phyloP scores from a whole-genome alignment of 768 basidiomycete species.

The Cystoderma amianthinum region DNA sequence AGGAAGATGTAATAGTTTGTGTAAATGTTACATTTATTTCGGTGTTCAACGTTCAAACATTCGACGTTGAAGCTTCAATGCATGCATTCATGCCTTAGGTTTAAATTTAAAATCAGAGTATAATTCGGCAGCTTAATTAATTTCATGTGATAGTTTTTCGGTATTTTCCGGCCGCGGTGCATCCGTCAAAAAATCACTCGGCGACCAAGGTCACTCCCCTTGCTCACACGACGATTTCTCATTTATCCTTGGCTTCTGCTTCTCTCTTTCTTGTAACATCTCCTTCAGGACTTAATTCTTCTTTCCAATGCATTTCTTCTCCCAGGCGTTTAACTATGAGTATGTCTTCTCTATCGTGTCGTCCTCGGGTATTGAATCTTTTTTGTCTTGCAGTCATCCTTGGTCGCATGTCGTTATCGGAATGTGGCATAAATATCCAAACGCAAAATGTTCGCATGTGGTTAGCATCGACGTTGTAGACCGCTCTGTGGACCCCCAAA shows the following conservation, averaged over 20 bases:
- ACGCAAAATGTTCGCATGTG: slow-evolving; percentile 86
- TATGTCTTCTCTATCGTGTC: slow-evolving; percentile 30
- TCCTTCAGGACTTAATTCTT: slow-evolving; percentile 16
- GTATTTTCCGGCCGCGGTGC: not conserved
- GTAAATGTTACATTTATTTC: not conserved
- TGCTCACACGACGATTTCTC: slow-evolving; percentile 1
- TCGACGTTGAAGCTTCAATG: no score
- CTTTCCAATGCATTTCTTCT: slow-evolving; percentile 75
- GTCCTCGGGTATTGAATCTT: slow-evolving; percentile 4
- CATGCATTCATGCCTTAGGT: no score
- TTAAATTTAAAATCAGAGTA: no score
- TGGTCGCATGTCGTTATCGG: slow-evolving; percentile 90
- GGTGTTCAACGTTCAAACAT: not conserved
- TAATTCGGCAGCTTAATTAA: no score
- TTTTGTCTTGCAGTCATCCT: slow-evolving; percentile 56
- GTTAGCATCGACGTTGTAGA: slow-evolving; percentile 83
- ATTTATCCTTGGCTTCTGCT: slow-evolving; percentile 7
- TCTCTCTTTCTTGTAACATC: slow-evolving; percentile 19
- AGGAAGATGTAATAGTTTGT: slow-evolving; percentile 12
- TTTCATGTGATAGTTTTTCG: no score
- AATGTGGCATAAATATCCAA: slow-evolving; percentile 96
- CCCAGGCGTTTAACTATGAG: slow-evolving; percentile 81
- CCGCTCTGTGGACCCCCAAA: slow-evolving; percentile 74
- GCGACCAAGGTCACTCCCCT: not conserved
- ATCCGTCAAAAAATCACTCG: not conserved